Evolutionary conservation across 176 grass and related monocot genomes (phyloP).

Genomic region (Cenchrus fungigraminus): DNA sequence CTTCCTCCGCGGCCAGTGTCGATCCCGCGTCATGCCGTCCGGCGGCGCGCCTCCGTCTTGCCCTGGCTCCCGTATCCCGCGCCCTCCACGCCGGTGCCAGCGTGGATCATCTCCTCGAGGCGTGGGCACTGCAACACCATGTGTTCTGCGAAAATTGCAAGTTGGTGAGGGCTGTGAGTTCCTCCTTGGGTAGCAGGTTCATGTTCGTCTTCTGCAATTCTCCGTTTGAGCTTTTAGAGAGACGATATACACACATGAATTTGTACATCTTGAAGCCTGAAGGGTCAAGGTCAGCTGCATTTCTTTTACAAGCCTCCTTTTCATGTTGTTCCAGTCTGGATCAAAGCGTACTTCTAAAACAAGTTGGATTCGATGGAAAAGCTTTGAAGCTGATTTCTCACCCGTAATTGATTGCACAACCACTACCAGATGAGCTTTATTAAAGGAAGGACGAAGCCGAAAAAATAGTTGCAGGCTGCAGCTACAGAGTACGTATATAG

Average conservation of each 20-base stretch:
- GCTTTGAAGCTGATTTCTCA: constrained; percentile 42
- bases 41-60: constrained; percentile 53
- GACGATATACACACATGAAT: neutral
- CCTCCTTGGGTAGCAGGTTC: neutral
- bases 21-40: neutral
- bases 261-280: neutral
- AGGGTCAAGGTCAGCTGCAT: neutral
- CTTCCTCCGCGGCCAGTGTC: constrained; percentile 20
- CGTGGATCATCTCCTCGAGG: constrained; percentile 27
- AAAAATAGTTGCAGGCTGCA: neutral
- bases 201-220: neutral
- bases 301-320: neutral
- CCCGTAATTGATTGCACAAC: constrained; percentile 55
- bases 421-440: constrained; percentile 8
- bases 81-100: constrained; percentile 27
- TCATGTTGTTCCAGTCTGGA: constrained; percentile 13
- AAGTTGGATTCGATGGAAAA: neutral
- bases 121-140: neutral
- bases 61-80: neutral
- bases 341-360: neutral
- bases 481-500: neutral
- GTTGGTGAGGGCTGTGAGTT: neutral
- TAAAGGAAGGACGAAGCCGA: neutral
- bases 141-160: neutral
- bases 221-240: neutral